phyloP scores from a whole-genome alignment of 148 eudicot genomes.

The Rhododendron kiyosumense region DNA sequence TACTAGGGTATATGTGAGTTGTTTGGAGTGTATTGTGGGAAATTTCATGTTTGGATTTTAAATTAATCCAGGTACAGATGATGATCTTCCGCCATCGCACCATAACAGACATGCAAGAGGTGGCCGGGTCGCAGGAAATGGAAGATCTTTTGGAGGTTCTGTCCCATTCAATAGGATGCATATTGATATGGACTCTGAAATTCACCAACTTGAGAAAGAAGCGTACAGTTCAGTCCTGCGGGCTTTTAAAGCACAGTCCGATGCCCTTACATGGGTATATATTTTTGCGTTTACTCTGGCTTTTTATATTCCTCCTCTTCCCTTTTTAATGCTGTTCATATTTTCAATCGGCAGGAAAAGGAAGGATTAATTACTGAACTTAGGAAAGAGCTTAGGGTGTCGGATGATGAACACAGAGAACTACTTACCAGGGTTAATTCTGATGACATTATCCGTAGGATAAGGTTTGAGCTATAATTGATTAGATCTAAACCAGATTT shows the following conservation, averaged over 20 bases:
- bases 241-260: constrained; percentile 95
- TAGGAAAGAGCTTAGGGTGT: constrained; percentile 89
- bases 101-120: constrained; percentile 36
- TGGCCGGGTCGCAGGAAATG: constrained; percentile 29
- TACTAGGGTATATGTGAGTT: neutral
- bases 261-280: constrained; percentile 91
- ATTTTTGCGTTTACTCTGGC: neutral
- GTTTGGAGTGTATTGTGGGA: neutral
- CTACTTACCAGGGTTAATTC: constrained; percentile 67
- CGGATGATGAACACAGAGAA: constrained; percentile 96
- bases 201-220: constrained; percentile 87
- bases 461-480: constrained; percentile 36
- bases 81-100: constrained; percentile 38
- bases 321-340: constrained; percentile 16
- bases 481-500: neutral
- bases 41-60: constrained; percentile 16
- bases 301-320: constrained; percentile 10
- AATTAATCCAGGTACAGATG: constrained; percentile 43
- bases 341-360: constrained; percentile 56
- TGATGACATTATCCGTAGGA: constrained; percentile 68
- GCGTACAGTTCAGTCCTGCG: constrained; percentile 82
- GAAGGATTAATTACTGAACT: constrained; percentile 90
- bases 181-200: constrained; percentile 74
- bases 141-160: constrained; percentile 39
- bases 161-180: constrained; percentile 40